Evolutionary conservation across 1,284 basidiomycete genomes (phyloP), one percentile per base, ranked within the genome.

Genomic region (Gymnopus androsaceus): DNA sequence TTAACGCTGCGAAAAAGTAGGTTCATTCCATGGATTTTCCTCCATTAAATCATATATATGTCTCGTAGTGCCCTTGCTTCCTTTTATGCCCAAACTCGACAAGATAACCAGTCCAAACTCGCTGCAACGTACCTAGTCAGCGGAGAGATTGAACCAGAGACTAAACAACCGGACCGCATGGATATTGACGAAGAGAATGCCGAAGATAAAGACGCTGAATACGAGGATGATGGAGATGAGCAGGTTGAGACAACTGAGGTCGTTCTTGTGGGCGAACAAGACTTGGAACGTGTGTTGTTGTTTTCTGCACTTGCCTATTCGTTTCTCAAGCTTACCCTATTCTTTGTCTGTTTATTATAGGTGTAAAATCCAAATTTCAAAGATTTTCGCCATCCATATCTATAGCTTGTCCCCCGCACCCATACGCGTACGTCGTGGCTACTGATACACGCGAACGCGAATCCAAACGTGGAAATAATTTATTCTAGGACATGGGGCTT

Each of bases 1-100:
- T 90, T 61, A 88, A 89, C 65, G 69, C 71, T 33, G 88, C 89
- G 9, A 90, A 89, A 68, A 85, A 84, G 88, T 89, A 60, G 64
- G 81, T 56, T 30, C 12, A 36, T 37, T 12, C 54, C 7, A 48
- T 44, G n/a, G n/a, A n/a, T 51, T 41, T 47, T 40, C 45, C n/a
- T 15, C 23, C 11, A 15, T n/a, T 31, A 21, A 30, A 8, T 9
- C 45, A 33, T n/a, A 42, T 11, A n/a, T 46, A 31, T 15, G 49
- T 17, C 28, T 30, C 27, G 11, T 62, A 91, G 88, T 63, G 84
- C 85, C 64, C 76, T 91, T n/a, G 80, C 79, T 14, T 66, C 65
- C 0, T 90, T 82, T 63, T 76, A 84, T 62, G 69, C 72, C 8
- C 72, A 75, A 28, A 74, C 74, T 25, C 69, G 70, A 27, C 72